Base-by-base conservation (phyloP, 2,329 filamentous ascomycete species). In the Arthrobotrys sphaeroides region DNA sequence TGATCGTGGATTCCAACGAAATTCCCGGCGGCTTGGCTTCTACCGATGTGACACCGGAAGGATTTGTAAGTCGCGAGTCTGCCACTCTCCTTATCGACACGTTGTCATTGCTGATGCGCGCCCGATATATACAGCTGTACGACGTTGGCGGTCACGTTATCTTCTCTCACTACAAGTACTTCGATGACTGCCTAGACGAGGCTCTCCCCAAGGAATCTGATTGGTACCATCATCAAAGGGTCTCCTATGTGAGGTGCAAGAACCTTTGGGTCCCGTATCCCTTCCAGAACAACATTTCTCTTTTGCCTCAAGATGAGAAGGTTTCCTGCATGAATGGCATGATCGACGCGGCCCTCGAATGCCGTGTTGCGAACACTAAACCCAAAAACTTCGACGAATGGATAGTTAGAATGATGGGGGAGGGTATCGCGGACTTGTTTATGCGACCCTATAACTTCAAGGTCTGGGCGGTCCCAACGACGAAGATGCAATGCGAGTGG, bases 391-490 rank as follows among this genome's bases (percentile, higher is more conserved):
- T 99, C 81, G 95, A 99, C 82, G 93, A 99, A 86, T 98, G 94
- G 94, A 98, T 98, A 82, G 83, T 98, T 80, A 90, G 95, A 81
- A 96, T 91, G 86, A 94, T 91, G 85, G 95, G 95, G 81, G 53
- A 88, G 80, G 94, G 94, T 80, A 88, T 99, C 81, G 94, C 94
- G 79, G 90, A 99, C 83, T 87, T 94, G 80, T 99, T 99, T 88
- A 99, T 99, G 95, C 88, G 95, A 81, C 95, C 95, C 65, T 99
- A 99, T 88, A 99, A 99, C 89, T 99, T 90, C 90, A 99, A 99
- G 87, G 95, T 99, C 83, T 99, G 95, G 95, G 95, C 95, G 77
- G 94, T 98, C 80, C 95, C 95, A 73, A 97, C 94, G 68, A 97
- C 91, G 80, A 96, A 97, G 94, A 99, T 99, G 95, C 95, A 98